Percentiles rank a stretch among this genome's conserved stretches.
phyloP scores from a whole-genome alignment of 768 basidiomycete species.

The Collybia mongolica region DNA sequence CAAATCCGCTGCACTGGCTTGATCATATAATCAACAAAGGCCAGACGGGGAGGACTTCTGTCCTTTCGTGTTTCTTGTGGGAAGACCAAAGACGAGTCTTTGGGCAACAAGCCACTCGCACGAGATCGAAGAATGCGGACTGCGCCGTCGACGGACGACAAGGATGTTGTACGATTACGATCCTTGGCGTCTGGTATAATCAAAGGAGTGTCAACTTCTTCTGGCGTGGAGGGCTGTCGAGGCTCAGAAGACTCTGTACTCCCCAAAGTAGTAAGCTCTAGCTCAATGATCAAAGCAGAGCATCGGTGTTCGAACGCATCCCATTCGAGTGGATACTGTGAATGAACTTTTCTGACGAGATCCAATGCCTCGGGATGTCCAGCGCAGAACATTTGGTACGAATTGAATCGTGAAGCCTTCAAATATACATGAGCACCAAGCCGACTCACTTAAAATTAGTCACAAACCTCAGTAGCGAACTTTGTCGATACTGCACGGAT shows the following conservation, averaged over 20 bases:
- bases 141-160: constrained; percentile 50
- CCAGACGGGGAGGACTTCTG: constrained; percentile 42
- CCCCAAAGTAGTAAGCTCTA: constrained; percentile 23
- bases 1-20: constrained; percentile 97
- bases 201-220: constrained; percentile 12
- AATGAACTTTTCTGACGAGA: constrained; percentile 63
- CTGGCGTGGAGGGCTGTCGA: constrained; percentile 16
- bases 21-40: constrained; percentile 88
- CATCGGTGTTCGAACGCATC: constrained; percentile 82
- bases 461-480: constrained; percentile 56
- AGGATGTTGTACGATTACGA: constrained; percentile 44
- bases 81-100: constrained; percentile 23
- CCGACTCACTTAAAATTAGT: constrained; percentile 3
- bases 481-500: constrained; percentile 52
- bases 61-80: constrained; percentile 21
- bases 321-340: constrained; percentile 73
- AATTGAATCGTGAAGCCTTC: constrained; percentile 71
- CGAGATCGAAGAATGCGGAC: constrained; percentile 36
- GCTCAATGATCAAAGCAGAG: constrained; percentile 46
- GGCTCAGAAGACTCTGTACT: constrained; percentile 19
- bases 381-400: constrained; percentile 86
- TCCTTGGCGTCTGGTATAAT: constrained; percentile 17
- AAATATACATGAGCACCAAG: constrained; percentile 1
- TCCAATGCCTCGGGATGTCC: constrained; percentile 82
- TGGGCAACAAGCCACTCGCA: constrained; percentile 28